phyloP scores from a whole-genome alignment of 495 filamentous ascomycete genomes.

The Aspergillus asperescens region DNA sequence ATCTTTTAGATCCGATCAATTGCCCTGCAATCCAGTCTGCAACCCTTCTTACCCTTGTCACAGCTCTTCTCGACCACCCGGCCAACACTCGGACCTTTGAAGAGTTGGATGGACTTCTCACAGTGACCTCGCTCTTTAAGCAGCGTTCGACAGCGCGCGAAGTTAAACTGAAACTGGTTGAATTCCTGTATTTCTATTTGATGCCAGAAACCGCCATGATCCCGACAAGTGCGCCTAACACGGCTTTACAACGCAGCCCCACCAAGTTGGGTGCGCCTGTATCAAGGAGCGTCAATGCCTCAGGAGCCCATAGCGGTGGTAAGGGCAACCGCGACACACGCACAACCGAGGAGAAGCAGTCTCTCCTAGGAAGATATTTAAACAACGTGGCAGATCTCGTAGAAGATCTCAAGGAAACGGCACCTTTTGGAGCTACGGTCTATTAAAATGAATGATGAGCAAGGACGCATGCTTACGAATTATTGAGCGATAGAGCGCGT shows the following conservation, averaged over 20 bases:
- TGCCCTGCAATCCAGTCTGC: conserved; percentile 86
- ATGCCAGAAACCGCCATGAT: conserved; percentile 78
- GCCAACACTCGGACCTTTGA: conserved; percentile 89
- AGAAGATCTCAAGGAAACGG: conserved; percentile 79
- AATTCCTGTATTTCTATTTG: conserved; percentile 97
- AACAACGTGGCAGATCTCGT: conserved; percentile 89
- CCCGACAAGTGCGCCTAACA: conserved; percentile 33
- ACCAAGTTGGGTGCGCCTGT: conserved; percentile 54
- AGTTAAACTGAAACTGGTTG: conserved; percentile 87
- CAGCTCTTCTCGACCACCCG: conserved; percentile 76
- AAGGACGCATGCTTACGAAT: conserved; percentile 9
- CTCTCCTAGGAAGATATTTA: conserved; percentile 70
- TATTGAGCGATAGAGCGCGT: conserved; percentile 23
- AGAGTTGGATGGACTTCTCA: conserved; percentile 83
- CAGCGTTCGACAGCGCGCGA: conserved; percentile 71
- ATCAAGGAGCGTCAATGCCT: conserved; percentile 36
- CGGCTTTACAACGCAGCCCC: conserved; percentile 59
- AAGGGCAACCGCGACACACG: conserved; percentile 49
- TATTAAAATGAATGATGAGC: conserved; percentile 24
- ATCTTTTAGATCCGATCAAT: conserved; percentile 89
- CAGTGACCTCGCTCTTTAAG: conserved; percentile 92
- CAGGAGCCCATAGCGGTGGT: conserved; percentile 28
- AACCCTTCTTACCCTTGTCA: conserved; percentile 83
- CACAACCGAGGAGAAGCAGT: conserved; percentile 84
- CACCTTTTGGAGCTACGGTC: conserved; percentile 44